Evolutionary conservation across 192 early-diverging fungal genomes (phyloP).

Genomic region (Coemansia sp.): DNA sequence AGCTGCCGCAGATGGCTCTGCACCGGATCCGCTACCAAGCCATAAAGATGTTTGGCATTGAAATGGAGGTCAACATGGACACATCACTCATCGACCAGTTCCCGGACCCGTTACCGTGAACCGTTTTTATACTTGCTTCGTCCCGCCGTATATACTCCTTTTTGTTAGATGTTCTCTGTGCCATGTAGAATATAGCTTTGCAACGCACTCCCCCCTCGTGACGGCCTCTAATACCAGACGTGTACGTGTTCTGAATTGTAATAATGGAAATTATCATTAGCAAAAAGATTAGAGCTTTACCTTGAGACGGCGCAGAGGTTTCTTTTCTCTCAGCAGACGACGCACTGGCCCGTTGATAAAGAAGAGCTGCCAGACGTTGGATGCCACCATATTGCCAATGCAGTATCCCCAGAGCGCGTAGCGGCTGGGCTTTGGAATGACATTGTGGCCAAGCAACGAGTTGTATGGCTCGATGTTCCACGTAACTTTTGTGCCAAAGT

Average conservation of each 20-base stretch:
- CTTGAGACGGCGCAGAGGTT: constrained; percentile 36
- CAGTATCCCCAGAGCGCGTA: constrained; percentile 57
- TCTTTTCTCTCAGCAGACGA: constrained; percentile 20
- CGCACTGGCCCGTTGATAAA: constrained; percentile 57
- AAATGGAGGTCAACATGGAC: constrained; percentile 49
- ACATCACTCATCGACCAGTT: constrained; percentile 38
- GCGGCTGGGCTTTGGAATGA: constrained; percentile 56
- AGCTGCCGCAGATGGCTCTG: constrained; percentile 43
- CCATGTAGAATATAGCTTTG: constrained; percentile 6
- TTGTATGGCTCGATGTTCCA: constrained; percentile 52
- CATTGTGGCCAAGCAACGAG: constrained; percentile 56
- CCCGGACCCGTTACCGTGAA: constrained; percentile 4
- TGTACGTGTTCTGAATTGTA: too few species aligned
- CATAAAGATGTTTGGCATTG: constrained; percentile 46
- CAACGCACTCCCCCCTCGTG: too few species aligned
- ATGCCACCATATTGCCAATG: constrained; percentile 43
- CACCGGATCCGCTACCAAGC: constrained; percentile 50
- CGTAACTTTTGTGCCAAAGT: constrained; percentile 42
- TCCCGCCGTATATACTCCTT: neutral
- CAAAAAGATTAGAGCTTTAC: constrained; percentile 38
- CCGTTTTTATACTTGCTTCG: neutral
- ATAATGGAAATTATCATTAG: neutral
- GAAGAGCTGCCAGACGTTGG: constrained; percentile 50
- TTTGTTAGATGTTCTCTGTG: neutral
- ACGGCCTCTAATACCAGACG: too few species aligned